These are phyloP conservation scores for Citrus hindsii DNA, from an alignment of 345 rosid species.

Conservation along the genomic window DNA sequence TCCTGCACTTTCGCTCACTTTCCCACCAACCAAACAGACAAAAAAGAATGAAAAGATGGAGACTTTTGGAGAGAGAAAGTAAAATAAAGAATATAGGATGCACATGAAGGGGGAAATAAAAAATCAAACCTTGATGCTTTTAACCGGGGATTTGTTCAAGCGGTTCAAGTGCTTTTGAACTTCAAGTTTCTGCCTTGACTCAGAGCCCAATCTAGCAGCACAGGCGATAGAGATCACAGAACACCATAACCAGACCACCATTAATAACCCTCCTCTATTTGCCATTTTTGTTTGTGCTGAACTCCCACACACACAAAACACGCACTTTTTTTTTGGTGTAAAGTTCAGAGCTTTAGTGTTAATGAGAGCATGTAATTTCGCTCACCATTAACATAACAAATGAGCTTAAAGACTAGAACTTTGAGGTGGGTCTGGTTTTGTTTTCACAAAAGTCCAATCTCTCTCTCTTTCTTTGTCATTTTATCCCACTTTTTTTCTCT, in stretches of 20 bases:
- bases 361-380: neutral
- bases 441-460: conserved; percentile 34
- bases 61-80: neutral
- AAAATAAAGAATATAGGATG: neutral
- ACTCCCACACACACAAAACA: conserved; percentile 1
- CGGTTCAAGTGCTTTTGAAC: conserved; percentile 85
- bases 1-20: conserved; percentile 24
- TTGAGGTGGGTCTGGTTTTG: conserved; percentile 33
- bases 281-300: conserved; percentile 23
- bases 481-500: conserved; percentile 16
- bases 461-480: conserved; percentile 18
- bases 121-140: conserved; percentile 62
- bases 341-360: conserved; percentile 14
- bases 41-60: neutral
- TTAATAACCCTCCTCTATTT: conserved; percentile 23
- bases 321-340: neutral
- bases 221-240: conserved; percentile 36
- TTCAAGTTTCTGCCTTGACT: conserved; percentile 63
- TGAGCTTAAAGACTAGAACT: conserved; percentile 19
- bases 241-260: conserved; percentile 41
- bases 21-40: conserved; percentile 27
- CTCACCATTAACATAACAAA: conserved; percentile 2
- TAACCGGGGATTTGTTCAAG: conserved; percentile 78
- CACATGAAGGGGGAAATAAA: neutral
- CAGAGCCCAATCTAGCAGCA: conserved; percentile 58